These are phyloP conservation scores for Salvia sclarea DNA, from an alignment of 305 asterid species.

Conservation along the genomic window DNA sequence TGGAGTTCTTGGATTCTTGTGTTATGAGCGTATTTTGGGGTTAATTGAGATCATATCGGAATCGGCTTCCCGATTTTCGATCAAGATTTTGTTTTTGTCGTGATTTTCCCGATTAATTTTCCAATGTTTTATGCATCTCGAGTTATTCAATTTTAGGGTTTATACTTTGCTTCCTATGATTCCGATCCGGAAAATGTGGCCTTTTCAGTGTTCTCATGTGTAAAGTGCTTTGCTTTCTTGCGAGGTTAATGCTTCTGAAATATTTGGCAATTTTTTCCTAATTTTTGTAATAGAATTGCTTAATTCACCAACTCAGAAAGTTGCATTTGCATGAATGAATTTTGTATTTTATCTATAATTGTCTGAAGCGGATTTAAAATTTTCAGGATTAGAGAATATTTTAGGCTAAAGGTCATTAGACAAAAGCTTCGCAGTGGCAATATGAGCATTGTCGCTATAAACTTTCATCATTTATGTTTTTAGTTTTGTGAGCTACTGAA, in stretches of 20 bases:
- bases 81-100: conserved; percentile 7
- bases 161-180: conserved; percentile 33
- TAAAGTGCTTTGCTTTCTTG: conserved; percentile 36
- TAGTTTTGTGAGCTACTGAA: neutral
- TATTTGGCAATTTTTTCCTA: neutral
- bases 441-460: neutral
- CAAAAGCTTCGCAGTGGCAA: neutral
- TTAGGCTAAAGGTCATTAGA: neutral
- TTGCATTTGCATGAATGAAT: conserved; percentile 1
- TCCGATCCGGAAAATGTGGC: conserved; percentile 38
- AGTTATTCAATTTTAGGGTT: conserved; percentile 37
- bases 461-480: neutral
- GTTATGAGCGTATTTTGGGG: conserved; percentile 12
- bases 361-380: conserved; percentile 1
- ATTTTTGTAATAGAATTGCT: conserved; percentile 11
- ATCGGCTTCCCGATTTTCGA: conserved; percentile 20
- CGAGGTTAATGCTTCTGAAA: conserved; percentile 21
- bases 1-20: conserved; percentile 19
- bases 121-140: conserved; percentile 21
- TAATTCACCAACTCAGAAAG: neutral
- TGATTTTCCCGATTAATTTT: neutral
- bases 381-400: conserved; percentile 5
- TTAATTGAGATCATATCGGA: conserved; percentile 20
- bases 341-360: neutral
- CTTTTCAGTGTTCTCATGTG: conserved; percentile 15